phyloP scores from a whole-genome alignment of 306 rosid species.

The Vicia villosa region DNA sequence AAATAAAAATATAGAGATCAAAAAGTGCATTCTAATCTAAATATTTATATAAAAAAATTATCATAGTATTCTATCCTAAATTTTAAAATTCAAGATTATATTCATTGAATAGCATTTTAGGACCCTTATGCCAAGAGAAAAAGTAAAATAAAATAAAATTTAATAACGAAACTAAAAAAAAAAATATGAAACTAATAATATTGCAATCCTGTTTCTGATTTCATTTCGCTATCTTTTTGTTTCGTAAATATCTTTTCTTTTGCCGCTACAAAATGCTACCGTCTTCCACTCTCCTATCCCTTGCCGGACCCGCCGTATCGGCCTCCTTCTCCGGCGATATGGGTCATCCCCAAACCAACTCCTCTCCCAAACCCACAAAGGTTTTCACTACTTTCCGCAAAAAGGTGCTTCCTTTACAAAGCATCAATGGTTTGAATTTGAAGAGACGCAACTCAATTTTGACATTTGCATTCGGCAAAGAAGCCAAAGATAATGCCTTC shows the following conservation, averaged over 20 bases:
- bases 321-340: conserved; percentile 36
- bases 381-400: conserved; percentile 30
- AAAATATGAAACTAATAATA: background rate
- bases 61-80: too few relatives aligned
- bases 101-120: too few relatives aligned
- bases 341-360: conserved; percentile 39
- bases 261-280: conserved; percentile 51
- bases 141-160: too few relatives aligned
- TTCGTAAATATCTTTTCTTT: conserved; percentile 43
- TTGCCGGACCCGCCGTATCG: conserved; percentile 44
- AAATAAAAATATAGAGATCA: too few relatives aligned
- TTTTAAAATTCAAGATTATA: too few relatives aligned
- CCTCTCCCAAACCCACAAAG: conserved; percentile 36
- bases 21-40: too few relatives aligned
- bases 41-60: too few relatives aligned
- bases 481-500: conserved; percentile 60
- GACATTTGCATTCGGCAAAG: conserved; percentile 61
- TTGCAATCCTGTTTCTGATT: background rate
- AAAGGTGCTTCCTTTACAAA: conserved; percentile 35
- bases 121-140: too few relatives aligned
- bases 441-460: conserved; percentile 36
- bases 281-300: conserved; percentile 49
- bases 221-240: conserved; percentile 28
- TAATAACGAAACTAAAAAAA: background rate
- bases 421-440: conserved; percentile 36